A percentile compares a stretch with the other conserved stretches of the same genome.
phyloP scores from a whole-genome alignment of 768 basidiomycete species.

The Hygrocybe coccinea region DNA sequence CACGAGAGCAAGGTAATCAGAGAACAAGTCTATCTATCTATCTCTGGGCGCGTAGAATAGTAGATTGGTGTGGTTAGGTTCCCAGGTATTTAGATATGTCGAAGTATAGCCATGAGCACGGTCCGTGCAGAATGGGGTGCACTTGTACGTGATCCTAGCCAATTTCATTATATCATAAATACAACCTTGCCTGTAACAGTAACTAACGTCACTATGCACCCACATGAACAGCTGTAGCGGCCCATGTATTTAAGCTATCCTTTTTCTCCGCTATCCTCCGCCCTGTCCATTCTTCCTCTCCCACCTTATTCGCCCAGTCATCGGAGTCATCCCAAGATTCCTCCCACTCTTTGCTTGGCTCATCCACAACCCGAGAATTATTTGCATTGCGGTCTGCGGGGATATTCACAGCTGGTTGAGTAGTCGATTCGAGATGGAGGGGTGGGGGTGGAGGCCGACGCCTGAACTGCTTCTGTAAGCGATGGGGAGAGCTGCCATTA shows the following conservation, averaged over 20 bases:
- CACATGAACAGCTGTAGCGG: conserved; percentile 13
- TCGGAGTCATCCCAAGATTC: conserved; percentile 49
- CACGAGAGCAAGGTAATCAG: too few relatives aligned
- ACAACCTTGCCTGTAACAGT: neutral
- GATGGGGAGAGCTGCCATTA: conserved; percentile 20
- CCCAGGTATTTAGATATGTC: too few relatives aligned
- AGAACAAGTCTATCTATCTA: too few relatives aligned
- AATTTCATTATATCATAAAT: too few relatives aligned
- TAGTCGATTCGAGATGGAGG: conserved; percentile 18
- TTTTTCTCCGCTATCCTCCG: conserved; percentile 37
- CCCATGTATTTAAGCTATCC: conserved; percentile 27
- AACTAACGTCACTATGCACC: neutral
- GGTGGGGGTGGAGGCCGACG: conserved; percentile 40
- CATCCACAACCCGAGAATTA: conserved; percentile 10
- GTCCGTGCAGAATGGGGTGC: too few relatives aligned
- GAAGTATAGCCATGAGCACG: too few relatives aligned
- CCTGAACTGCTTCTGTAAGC: conserved; percentile 33
- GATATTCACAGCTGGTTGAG: conserved; percentile 34
- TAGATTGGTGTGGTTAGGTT: too few relatives aligned
- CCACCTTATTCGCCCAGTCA: conserved; percentile 49
- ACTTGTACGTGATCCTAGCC: too few relatives aligned
- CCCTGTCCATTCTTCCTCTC: conserved; percentile 47
- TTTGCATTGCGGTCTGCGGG: neutral
- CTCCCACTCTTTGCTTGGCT: conserved; percentile 36
- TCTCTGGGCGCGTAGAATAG: too few relatives aligned